Conservation (phyloP, 805 yeast genomes). For the Pichia deserticola region DNA sequence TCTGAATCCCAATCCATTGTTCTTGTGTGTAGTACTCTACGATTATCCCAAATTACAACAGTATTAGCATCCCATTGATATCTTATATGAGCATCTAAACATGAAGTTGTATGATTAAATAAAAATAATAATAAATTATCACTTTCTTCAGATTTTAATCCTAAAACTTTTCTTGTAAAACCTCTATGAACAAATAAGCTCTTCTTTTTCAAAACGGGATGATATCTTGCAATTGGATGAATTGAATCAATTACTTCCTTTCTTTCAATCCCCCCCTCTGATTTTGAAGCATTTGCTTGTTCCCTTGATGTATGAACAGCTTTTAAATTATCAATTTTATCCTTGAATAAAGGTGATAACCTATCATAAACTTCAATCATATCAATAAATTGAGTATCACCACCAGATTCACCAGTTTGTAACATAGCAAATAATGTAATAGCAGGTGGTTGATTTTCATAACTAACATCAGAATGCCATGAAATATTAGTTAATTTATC, state of each 20-base stretch:
- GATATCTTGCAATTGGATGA: slow-evolving; percentile 66
- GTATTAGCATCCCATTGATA: slow-evolving; percentile 65
- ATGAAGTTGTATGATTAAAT: slow-evolving; percentile 41
- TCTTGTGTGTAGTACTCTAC: slow-evolving; percentile 62
- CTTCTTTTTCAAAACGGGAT: slow-evolving; percentile 65
- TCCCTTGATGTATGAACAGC: slow-evolving; percentile 66
- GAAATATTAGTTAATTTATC: slow-evolving; percentile 32
- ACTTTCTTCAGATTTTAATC: slow-evolving; percentile 66
- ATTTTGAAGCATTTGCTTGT: slow-evolving; percentile 54
- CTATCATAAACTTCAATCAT: slow-evolving; percentile 64
- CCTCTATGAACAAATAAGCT: slow-evolving; percentile 48
- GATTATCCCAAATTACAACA: slow-evolving; percentile 73
- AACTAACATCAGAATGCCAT: slow-evolving; percentile 75
- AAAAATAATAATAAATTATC: slow-evolving; percentile 52
- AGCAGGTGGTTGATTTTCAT: slow-evolving; percentile 68
- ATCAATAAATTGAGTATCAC: slow-evolving; percentile 77
- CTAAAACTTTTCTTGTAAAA: slow-evolving; percentile 60
- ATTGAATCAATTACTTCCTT: slow-evolving; percentile 53
- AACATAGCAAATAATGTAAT: slow-evolving; percentile 59
- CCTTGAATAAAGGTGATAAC: slow-evolving; percentile 57
- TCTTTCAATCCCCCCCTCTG: slow-evolving; percentile 56
- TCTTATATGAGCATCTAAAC: slow-evolving; percentile 57
- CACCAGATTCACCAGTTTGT: slow-evolving; percentile 56
- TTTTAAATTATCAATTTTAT: slow-evolving; percentile 51
- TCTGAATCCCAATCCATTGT: slow-evolving; percentile 66